Evolutionary conservation across 2,329 filamentous ascomycete genomes (phyloP).

Genomic region (Botrytis deweyae): DNA sequence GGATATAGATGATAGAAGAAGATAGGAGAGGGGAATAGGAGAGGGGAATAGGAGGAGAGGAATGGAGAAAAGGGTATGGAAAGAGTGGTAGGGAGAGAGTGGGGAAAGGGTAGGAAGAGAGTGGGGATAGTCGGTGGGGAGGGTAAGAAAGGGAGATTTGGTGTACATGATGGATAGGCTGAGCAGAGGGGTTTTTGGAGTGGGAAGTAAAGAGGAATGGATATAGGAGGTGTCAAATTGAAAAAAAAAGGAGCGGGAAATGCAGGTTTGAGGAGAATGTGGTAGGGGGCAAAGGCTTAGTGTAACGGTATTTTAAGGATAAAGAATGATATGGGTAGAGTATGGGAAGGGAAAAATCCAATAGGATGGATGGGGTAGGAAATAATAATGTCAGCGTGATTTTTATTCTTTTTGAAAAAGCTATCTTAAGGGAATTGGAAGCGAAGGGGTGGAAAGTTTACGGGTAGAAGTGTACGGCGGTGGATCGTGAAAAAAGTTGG

Average conservation of each 20-base stretch:
- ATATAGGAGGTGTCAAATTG: background rate
- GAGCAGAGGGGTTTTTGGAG: accelerated
- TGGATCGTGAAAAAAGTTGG: too few species aligned
- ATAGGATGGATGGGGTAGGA: background rate
- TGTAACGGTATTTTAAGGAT: background rate
- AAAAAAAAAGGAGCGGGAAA: background rate
- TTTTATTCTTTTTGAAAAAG: background rate
- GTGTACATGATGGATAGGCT: too few species aligned
- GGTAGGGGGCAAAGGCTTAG: background rate
- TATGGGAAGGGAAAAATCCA: accelerated
- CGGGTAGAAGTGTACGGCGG: background rate
- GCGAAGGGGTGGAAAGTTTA: background rate
- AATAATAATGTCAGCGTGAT: too few species aligned
- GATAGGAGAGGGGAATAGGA: background rate
- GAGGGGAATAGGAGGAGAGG: too few species aligned
- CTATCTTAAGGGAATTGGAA: background rate
- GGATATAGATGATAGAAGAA: too few species aligned
- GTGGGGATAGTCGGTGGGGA: accelerated
- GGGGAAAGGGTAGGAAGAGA: accelerated
- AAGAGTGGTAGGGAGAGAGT: too few species aligned
- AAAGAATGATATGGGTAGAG: background rate
- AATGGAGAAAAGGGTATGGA: too few species aligned
- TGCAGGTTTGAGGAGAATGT: background rate
- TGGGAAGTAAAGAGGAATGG: background rate
- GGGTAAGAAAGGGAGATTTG: too few species aligned